Evolutionary conservation across 1,139 yeast species (phyloP).

Genomic region (Ashbya aceris): DNA sequence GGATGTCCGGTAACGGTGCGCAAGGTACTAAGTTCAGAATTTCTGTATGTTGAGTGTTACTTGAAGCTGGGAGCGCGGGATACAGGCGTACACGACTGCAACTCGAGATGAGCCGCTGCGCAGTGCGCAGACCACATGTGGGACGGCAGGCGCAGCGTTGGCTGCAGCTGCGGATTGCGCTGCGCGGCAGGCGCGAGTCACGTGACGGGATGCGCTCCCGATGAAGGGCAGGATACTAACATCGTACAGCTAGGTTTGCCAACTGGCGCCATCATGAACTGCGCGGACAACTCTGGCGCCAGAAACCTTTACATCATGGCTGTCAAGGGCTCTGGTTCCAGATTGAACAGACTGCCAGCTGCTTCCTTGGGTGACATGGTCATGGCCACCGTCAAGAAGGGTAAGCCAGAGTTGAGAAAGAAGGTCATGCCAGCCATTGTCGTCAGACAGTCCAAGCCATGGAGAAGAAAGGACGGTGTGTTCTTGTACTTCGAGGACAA

Average conservation of each 20-base stretch:
- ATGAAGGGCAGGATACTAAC: background rate
- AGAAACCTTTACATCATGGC: constrained; percentile 98
- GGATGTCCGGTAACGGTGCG: constrained; percentile 86
- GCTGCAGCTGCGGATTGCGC: no score
- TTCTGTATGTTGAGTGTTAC: constrained; percentile 62
- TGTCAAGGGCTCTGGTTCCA: constrained; percentile 99
- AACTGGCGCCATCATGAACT: constrained; percentile 99
- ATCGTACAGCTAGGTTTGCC: constrained; percentile 85
- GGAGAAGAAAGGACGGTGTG: constrained; percentile 99
- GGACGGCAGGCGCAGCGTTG: no score
- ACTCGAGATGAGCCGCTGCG: background rate
- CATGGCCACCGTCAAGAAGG: constrained; percentile 99
- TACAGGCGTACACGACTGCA: background rate
- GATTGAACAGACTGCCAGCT: constrained; percentile 99
- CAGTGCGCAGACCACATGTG: no score
- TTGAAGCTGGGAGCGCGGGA: constrained; percentile 1
- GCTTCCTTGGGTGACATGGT: constrained; percentile 99
- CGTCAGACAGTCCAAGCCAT: constrained; percentile 98
- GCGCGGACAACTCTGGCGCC: constrained; percentile 99
- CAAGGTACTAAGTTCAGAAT: constrained; percentile 99
- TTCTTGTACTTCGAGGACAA: constrained; percentile 99
- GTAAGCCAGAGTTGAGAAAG: constrained; percentile 99
- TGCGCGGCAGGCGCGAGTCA: no score
- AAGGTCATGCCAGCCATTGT: constrained; percentile 99
- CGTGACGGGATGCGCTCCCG: no score